A percentile compares a stretch with the other conserved stretches of the same genome.
These are phyloP conservation scores for Wickerhamomyces bisporus DNA, from an alignment of 805 yeast species.

Conservation along the genomic window DNA sequence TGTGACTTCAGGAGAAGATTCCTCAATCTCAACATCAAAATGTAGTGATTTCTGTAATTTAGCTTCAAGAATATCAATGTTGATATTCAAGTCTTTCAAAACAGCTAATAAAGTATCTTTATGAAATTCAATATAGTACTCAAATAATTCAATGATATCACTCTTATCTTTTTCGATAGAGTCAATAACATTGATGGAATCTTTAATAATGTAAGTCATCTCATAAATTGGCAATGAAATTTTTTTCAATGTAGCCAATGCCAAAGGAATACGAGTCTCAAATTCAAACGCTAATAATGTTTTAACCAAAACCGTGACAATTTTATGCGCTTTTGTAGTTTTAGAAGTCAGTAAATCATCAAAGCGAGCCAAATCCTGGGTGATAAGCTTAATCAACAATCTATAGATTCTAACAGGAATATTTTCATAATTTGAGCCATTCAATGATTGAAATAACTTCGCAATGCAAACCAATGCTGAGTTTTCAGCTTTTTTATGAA, in stretches of 20 bases:
- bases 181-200: constrained; percentile 32
- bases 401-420: constrained; percentile 34
- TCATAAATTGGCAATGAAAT: constrained; percentile 32
- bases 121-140: constrained; percentile 31
- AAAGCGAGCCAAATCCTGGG: constrained; percentile 19
- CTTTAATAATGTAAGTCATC: constrained; percentile 32
- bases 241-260: constrained; percentile 32
- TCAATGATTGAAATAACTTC: constrained; percentile 44
- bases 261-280: constrained; percentile 26
- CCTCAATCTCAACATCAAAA: constrained; percentile 24
- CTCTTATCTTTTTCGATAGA: constrained; percentile 32
- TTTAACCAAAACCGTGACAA: constrained; percentile 39
- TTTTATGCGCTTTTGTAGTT: constrained; percentile 30
- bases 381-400: constrained; percentile 24
- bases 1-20: constrained; percentile 7
- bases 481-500: constrained; percentile 34
- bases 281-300: constrained; percentile 41
- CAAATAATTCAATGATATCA: constrained; percentile 33
- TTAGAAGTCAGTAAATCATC: constrained; percentile 25
- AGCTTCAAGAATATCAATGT: constrained; percentile 52
- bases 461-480: constrained; percentile 44
- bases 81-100: constrained; percentile 29
- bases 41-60: constrained; percentile 58
- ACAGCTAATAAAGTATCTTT: constrained; percentile 35
- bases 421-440: constrained; percentile 36